These are phyloP conservation scores for Lasiosphaeria hispida DNA, from an alignment of 495 filamentous ascomycete species.

Conservation along the genomic window DNA sequence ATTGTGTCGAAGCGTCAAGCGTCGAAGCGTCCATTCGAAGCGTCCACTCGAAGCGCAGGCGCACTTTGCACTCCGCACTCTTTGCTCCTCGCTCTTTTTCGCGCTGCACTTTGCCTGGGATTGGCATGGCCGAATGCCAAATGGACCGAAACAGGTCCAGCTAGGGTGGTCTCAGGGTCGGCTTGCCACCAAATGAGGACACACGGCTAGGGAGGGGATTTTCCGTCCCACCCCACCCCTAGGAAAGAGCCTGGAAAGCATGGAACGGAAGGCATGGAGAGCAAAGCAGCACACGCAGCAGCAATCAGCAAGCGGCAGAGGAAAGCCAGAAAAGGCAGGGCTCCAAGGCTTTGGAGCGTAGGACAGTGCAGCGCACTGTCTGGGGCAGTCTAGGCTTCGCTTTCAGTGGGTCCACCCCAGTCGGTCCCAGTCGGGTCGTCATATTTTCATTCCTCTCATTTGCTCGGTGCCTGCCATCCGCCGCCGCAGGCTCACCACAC, in stretches of 20 bases:
- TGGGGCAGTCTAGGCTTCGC: slow-evolving; percentile 4
- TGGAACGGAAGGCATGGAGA: not conserved
- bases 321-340: not conserved
- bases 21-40: not conserved
- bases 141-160: not conserved
- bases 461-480: no score
- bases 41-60: not conserved
- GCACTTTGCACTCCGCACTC: not conserved
- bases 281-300: no score
- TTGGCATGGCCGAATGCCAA: not conserved
- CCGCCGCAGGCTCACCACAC: no score
- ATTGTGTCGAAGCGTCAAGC: not conserved
- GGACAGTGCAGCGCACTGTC: slow-evolving; percentile 8
- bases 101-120: not conserved
- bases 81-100: not conserved
- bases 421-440: no score
- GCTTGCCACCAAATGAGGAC: slow-evolving; percentile 7
- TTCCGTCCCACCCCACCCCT: not conserved
- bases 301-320: no score
- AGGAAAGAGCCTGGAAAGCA: no score
- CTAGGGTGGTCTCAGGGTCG: not conserved
- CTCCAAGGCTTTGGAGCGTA: not conserved
- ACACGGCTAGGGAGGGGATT: not conserved
- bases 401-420: not conserved
- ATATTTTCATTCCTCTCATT: no score